Conservation (phyloP, 2,329 filamentous ascomycete species). For the Lasiodiplodia gonubiensis region DNA sequence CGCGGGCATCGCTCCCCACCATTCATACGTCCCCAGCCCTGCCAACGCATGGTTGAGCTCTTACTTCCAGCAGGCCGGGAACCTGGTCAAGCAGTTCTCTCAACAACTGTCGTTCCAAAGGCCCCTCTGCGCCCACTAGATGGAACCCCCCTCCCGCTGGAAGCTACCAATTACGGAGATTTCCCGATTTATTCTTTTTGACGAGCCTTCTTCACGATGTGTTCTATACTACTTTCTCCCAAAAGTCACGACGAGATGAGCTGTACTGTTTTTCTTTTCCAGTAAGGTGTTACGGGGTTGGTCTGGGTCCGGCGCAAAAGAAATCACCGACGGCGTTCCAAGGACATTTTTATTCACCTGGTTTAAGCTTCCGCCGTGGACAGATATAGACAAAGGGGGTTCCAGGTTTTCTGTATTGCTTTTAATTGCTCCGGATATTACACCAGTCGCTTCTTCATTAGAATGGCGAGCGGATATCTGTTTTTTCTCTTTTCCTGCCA, state of each 20-base stretch:
- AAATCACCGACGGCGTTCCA: constrained; percentile 20
- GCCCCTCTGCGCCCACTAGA: constrained; percentile 46
- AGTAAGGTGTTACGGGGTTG: constrained; percentile 29
- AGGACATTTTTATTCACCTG: neutral
- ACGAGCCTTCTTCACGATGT: constrained; percentile 41
- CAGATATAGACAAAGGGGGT: constrained; percentile 18
- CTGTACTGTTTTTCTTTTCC: constrained; percentile 28
- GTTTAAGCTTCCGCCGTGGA: constrained; percentile 11
- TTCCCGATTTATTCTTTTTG: constrained; percentile 30
- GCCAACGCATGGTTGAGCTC: constrained; percentile 48
- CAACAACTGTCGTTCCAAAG: constrained; percentile 45
- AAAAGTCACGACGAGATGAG: constrained; percentile 49
- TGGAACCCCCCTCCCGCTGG: constrained; percentile 15
- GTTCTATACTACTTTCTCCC: constrained; percentile 35
- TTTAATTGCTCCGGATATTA: constrained; percentile 19
- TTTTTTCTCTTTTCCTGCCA: constrained; percentile 12
- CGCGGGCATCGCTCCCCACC: constrained; percentile 32
- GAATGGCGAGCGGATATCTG: constrained; percentile 25
- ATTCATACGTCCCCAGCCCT: constrained; percentile 45
- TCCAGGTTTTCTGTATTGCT: constrained; percentile 14
- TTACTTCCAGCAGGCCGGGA: constrained; percentile 46
- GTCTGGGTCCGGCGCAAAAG: constrained; percentile 16
- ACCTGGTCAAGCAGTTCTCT: constrained; percentile 45
- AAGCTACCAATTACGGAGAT: constrained; percentile 28
- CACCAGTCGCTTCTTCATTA: constrained; percentile 11